Percentiles rank a stretch among this genome's conserved stretches.
These are phyloP conservation scores for Entomortierella parvispora DNA, from an alignment of 192 early-diverging fungal genomes.

Conservation along the genomic window DNA sequence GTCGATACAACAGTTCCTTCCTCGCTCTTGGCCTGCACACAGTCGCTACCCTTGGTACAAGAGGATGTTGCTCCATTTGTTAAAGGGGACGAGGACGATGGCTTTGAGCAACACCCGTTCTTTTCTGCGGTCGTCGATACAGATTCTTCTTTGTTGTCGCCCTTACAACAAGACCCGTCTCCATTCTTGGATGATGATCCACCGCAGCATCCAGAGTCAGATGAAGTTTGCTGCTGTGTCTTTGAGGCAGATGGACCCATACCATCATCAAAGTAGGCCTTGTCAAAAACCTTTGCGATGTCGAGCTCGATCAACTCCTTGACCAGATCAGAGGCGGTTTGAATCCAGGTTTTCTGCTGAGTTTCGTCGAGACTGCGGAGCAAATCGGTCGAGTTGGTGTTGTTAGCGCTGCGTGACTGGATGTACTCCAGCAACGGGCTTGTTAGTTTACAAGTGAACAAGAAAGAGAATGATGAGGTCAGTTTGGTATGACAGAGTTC, in stretches of 20 bases:
- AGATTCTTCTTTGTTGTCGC: background rate
- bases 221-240: background rate
- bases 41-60: too few relatives aligned
- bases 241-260: background rate
- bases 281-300: conserved; percentile 45
- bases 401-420: conserved; percentile 3
- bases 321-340: conserved; percentile 15
- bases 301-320: conserved; percentile 41
- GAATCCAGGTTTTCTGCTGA: conserved; percentile 23
- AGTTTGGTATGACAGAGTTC: background rate
- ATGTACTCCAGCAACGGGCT: conserved; percentile 36
- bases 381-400: background rate
- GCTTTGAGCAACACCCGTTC: too few relatives aligned
- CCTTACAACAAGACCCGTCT: conserved; percentile 21
- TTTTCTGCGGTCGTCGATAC: background rate
- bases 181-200: conserved; percentile 4
- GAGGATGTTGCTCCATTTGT: too few relatives aligned
- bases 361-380: background rate
- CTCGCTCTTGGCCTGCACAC: background rate
- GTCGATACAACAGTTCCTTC: background rate
- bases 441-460: background rate
- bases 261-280: conserved; percentile 46
- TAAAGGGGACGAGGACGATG: too few relatives aligned
- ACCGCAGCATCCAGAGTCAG: conserved; percentile 18
- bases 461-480: background rate